Evolutionary conservation across 257 asterid genomes (phyloP).

Genomic region (Marsdenia floribunda): DNA sequence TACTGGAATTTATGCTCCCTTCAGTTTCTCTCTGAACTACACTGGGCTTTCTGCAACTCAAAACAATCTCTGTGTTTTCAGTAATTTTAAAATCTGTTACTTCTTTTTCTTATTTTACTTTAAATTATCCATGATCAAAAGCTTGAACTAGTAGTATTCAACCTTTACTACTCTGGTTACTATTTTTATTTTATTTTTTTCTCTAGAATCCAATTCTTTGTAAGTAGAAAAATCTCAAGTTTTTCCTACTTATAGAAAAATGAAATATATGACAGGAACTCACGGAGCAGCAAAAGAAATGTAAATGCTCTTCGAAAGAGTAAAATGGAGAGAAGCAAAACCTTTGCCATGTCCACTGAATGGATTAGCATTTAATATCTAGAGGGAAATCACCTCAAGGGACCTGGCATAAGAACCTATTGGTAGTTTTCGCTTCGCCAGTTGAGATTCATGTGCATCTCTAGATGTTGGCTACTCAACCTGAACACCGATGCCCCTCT

Average conservation of each 20-base stretch:
- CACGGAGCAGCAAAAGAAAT: constrained; percentile 74
- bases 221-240: background rate
- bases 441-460: constrained; percentile 20
- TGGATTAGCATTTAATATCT: background rate
- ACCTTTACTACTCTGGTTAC: background rate
- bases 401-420: constrained; percentile 5
- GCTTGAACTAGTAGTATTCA: background rate
- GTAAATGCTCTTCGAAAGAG: constrained; percentile 54
- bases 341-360: background rate
- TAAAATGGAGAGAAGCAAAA: constrained; percentile 21
- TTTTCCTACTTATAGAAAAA: constrained; percentile 2
- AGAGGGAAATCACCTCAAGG: constrained; percentile 14
- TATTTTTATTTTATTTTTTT: too few relatives aligned
- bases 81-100: background rate
- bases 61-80: background rate
- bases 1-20: background rate
- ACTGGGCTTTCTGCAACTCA: background rate
- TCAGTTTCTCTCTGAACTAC: background rate
- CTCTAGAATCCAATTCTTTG: background rate
- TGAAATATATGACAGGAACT: constrained; percentile 57
- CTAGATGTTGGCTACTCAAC: constrained; percentile 27
- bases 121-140: background rate
- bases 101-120: background rate
- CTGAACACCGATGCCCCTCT: constrained; percentile 13
- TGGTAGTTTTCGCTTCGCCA: constrained; percentile 7